Base-by-base conservation (phyloP, 169 alveolate genomes). In the Plasmodium ovale region DNA sequence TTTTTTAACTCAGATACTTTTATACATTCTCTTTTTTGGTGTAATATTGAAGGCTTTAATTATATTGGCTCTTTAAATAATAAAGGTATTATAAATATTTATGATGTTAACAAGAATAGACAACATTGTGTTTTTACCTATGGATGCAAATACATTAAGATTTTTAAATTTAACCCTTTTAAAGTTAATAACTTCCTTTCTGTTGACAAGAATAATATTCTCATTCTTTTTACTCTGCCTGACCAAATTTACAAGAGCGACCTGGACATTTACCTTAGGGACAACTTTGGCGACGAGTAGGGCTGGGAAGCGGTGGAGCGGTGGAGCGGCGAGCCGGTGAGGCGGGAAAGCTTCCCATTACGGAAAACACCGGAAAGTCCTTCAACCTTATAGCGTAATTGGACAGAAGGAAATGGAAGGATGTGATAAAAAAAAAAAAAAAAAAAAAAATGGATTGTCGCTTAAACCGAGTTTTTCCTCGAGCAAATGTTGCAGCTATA, bases 11-110 rank as follows among this genome's bases (percentile, higher is more conserved):
- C 88, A 1, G 73, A 74, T 27, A 60, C 88, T 0, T 74, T 74
- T 74, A 74, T 74, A 19, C 74, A 74, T 60, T 74, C 88, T 0
- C 69, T 74, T 10, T 74, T 74, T 44, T 74, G 88, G 88, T 59
- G 74, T 44, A 74, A 74, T 67, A 74, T 74, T 59, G 88, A 74
- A 60, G 88, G 56, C 0, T 74, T 74, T 74, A 74, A 74, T 58
- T 74, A 74, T 60, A 74, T 74, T 23, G 88, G 88, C 1, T 74
- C 88, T 0, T 49, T 74, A 42, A 74, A 74, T 60, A 74, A 74
- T 51, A 74, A 74, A 35, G 88, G 88, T 5, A 74, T 74, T n/a
- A 74, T 74, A 5, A 74, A 74, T 10, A 9, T 74, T 9, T 74
- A 19, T 51, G 88, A 74, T 33, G 73, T 74, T 6, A 74, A 74